Conservation (phyloP, 441 rosid species). For the Arabidopsis hybrid region DNA sequence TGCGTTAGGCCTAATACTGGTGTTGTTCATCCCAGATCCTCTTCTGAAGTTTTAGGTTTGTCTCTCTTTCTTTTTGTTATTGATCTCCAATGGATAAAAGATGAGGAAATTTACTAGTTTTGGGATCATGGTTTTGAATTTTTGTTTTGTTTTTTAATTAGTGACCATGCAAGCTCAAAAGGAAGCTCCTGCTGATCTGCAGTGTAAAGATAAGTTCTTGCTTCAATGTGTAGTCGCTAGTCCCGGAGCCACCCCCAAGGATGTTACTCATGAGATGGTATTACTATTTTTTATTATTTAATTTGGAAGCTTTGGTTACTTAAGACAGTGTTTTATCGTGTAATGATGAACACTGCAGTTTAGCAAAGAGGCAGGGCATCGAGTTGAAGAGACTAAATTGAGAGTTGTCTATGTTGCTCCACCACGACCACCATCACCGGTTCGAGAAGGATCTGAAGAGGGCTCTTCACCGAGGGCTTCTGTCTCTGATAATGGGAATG, state of each 20-base stretch:
- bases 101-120: neutral
- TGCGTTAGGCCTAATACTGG: slow-evolving; percentile 88
- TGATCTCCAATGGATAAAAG: slow-evolving; percentile 5
- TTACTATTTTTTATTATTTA: neutral
- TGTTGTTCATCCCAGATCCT: slow-evolving; percentile 64
- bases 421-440: slow-evolving; percentile 86
- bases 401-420: slow-evolving; percentile 82
- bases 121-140: neutral
- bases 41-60: slow-evolving; percentile 73
- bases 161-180: slow-evolving; percentile 97
- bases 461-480: slow-evolving; percentile 84
- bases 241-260: slow-evolving; percentile 63
- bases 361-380: slow-evolving; percentile 71
- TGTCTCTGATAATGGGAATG: slow-evolving; percentile 62
- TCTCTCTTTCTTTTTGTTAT: neutral
- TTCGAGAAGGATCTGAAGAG: slow-evolving; percentile 88
- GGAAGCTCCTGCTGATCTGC: slow-evolving; percentile 85
- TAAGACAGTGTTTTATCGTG: neutral
- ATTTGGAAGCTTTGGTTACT: neutral
- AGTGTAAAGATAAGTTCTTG: slow-evolving; percentile 93
- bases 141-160: slow-evolving; percentile 25
- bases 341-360: slow-evolving; percentile 54
- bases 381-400: slow-evolving; percentile 81
- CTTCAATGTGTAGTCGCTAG: slow-evolving; percentile 74
- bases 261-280: slow-evolving; percentile 83